Conservation (phyloP, 176 grass and related monocot genomes). For the Rhynchospora pubera region DNA sequence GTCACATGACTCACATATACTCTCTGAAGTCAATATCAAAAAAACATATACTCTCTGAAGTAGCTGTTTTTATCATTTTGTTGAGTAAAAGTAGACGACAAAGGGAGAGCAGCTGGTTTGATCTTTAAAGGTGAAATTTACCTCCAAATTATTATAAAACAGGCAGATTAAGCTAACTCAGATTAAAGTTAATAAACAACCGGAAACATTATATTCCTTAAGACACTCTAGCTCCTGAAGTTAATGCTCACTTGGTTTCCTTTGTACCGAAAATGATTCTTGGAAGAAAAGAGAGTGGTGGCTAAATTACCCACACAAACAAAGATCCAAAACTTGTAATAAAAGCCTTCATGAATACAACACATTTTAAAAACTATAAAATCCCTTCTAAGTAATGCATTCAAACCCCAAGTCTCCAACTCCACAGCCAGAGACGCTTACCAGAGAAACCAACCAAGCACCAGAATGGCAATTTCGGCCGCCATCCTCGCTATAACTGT, state of each 20-base stretch:
- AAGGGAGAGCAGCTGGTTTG: background rate
- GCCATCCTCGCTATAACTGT: constrained; percentile 5
- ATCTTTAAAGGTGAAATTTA: background rate
- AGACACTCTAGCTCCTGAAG: constrained; percentile 7
- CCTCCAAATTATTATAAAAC: background rate
- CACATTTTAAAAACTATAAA: constrained; percentile 25
- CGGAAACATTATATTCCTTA: background rate
- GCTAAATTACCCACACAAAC: background rate
- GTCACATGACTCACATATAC: background rate
- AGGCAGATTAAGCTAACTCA: background rate
- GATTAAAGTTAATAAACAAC: background rate
- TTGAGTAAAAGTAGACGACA: background rate
- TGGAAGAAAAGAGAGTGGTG: constrained; percentile 10
- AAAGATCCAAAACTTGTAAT: background rate
- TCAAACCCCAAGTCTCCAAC: background rate
- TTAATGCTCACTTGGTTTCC: background rate
- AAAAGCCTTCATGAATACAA: constrained; percentile 1
- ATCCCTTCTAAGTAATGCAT: background rate
- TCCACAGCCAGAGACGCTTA: background rate
- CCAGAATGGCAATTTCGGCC: constrained; percentile 40
- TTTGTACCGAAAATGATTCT: constrained; percentile 4
- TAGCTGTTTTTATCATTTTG: background rate
- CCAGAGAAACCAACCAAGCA: background rate
- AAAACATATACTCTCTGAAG: too few species aligned
- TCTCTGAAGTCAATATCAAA: too few species aligned